A percentile compares a stretch with the other conserved stretches of the same genome.
Evolutionary conservation across 352 stramenopile genomes (phyloP).

Genomic region (Phytophthora citricola): DNA sequence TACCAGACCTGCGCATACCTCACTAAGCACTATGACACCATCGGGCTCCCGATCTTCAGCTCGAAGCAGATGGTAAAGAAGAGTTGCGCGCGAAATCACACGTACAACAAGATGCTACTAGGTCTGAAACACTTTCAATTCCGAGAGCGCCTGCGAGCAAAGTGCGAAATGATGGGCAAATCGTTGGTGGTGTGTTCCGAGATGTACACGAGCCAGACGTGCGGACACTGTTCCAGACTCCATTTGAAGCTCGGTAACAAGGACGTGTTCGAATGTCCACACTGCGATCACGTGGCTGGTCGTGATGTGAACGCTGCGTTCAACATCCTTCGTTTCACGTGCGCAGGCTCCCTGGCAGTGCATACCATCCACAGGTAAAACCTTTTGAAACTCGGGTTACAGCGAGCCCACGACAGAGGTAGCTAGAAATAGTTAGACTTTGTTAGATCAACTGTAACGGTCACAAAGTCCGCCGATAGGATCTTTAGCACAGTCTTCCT

Average conservation of each 20-base stretch:
- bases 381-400: too few relatives aligned
- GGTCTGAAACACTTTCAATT: background rate
- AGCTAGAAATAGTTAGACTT: too few relatives aligned
- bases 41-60: too few relatives aligned
- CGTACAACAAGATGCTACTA: background rate
- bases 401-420: too few relatives aligned
- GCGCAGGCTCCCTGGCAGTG: too few relatives aligned
- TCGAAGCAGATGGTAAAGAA: too few relatives aligned
- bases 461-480: slow-evolving; percentile 54
- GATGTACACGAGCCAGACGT: background rate
- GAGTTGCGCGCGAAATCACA: too few relatives aligned
- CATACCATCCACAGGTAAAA: too few relatives aligned
- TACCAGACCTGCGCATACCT: too few relatives aligned
- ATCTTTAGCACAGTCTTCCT: background rate
- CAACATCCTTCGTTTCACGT: background rate
- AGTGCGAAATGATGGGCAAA: background rate
- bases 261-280: background rate
- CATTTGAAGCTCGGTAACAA: background rate
- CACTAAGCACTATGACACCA: too few relatives aligned
- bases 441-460: background rate
- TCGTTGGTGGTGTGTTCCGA: background rate
- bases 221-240: background rate
- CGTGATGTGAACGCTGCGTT: background rate
- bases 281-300: background rate
- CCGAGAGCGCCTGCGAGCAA: background rate